Base-by-base conservation (phyloP, 192 early-diverging fungal genomes). In the Allomyces arbusculus region DNA sequence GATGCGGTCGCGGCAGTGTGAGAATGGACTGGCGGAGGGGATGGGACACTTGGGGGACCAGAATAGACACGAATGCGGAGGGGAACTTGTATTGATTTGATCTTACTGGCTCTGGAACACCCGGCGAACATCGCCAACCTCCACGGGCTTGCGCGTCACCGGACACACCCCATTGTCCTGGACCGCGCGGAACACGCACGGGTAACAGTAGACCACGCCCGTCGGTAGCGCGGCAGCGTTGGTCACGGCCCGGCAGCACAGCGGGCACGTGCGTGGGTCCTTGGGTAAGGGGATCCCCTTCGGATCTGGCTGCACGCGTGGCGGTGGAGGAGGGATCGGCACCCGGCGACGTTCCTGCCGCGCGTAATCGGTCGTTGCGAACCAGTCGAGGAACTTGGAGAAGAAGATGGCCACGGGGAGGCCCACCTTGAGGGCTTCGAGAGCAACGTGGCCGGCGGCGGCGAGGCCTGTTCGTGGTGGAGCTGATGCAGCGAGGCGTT, bases 351-450 rank as follows among this genome's bases (percentile, higher is more conserved):
- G 55, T 65, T 50, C 20, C 20, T 80, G 74, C 10, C 82, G 79
- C 70, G 86, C 81, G 64, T 87, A 91, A 66, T 91, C 90, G 14
- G 86, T 87, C 26, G 84, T 78, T 71, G 92, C 90, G 92, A 92
- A 97, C 94, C 94, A 97, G 74, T 95, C 94, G 65, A 93, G 71
- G 71, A 97, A 97, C 65, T 87, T 87, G 76, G 87, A 94, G 71
- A 91, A 87, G 76, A 97, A 93, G 22, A 97, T 89, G 0, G 88
- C 86, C 78, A 92, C 81, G 24, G 92, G 94, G 64, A 97, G 73
- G 19, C 87, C 66, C 2, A 84, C 81, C 67, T 88, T 87, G 44
- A 91, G 79, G 67, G 87, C 76, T 26, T 90, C 85, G 23, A 95
- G 74, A 3, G 6, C 76, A 70, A 66, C 77, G 73, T 1, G 67